Conservation (phyloP, 78 protist species). For the Dictyostelium capitatum region DNA sequence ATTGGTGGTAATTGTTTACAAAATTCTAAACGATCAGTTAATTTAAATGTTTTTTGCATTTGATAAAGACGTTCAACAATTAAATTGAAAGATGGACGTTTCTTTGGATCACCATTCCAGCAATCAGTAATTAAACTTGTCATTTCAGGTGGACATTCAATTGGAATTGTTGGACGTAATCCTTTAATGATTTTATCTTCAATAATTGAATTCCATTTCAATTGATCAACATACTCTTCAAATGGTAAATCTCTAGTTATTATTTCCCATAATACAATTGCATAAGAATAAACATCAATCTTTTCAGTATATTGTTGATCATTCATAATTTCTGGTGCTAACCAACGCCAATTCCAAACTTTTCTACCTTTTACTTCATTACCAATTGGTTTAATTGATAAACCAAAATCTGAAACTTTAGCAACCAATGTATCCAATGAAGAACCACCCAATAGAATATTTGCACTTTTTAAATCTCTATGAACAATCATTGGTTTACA, state of each 20-base stretch:
- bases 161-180: slow-evolving; percentile 67
- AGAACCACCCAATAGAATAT: slow-evolving; percentile 51
- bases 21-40: slow-evolving; percentile 1
- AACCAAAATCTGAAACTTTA: slow-evolving; percentile 82
- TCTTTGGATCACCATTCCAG: slow-evolving; percentile 76
- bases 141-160: slow-evolving; percentile 27
- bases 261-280: slow-evolving; percentile 80
- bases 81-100: slow-evolving; percentile 62
- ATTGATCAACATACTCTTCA: slow-evolving; percentile 62
- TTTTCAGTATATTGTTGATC: slow-evolving; percentile 77
- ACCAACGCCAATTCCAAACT: slow-evolving; percentile 80
- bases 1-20: slow-evolving; percentile 13
- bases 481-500: slow-evolving; percentile 83
- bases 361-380: slow-evolving; percentile 74
- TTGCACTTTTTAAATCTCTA: slow-evolving; percentile 81
- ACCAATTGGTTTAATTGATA: slow-evolving; percentile 57
- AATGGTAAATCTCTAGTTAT: slow-evolving; percentile 68
- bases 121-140: slow-evolving; percentile 55
- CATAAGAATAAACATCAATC: slow-evolving; percentile 74
- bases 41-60: slow-evolving; percentile 35
- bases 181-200: slow-evolving; percentile 63
- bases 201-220: slow-evolving; percentile 66
- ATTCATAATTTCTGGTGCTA: slow-evolving; percentile 75
- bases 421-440: slow-evolving; percentile 35
- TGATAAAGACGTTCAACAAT: slow-evolving; percentile 31